phyloP scores from a whole-genome alignment of 768 basidiomycete species.

The Leccinum aurantiacum region DNA sequence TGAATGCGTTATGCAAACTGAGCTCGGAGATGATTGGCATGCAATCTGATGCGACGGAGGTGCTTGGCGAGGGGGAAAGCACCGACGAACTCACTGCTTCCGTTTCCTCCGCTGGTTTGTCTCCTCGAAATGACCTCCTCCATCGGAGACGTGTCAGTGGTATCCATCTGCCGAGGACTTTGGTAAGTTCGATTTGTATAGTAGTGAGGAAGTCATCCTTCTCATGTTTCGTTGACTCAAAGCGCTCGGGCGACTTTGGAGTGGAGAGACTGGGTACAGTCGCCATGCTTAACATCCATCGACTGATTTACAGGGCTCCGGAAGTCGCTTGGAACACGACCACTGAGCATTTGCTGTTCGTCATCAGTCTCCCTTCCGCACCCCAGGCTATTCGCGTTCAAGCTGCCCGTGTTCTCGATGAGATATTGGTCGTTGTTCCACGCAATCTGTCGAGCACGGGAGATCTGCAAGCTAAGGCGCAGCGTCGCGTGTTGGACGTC shows the following conservation, averaged over 20 bases:
- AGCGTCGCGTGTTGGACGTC: conserved; percentile 82
- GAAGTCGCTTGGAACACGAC: conserved; percentile 84
- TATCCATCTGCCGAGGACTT: conserved; percentile 76
- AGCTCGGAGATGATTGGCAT: conserved; percentile 93
- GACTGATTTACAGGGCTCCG: conserved; percentile 80
- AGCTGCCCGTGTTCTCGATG: conserved; percentile 84
- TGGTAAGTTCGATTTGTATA: conserved; percentile 49
- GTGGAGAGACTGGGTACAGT: conserved; percentile 82
- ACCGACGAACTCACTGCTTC: conserved; percentile 36
- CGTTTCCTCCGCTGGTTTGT: conserved; percentile 36
- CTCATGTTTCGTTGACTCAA: conserved; percentile 3
- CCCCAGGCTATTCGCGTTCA: conserved; percentile 83
- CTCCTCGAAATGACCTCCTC: conserved; percentile 42
- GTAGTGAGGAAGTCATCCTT: background rate
- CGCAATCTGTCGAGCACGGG: conserved; percentile 61
- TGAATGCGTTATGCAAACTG: conserved; percentile 74
- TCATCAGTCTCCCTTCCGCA: conserved; percentile 67
- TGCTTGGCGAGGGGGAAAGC: conserved; percentile 32
- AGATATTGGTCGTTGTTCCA: conserved; percentile 76
- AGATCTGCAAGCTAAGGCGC: conserved; percentile 68
- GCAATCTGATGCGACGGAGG: conserved; percentile 49
- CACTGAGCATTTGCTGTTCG: conserved; percentile 75
- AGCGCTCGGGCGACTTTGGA: conserved; percentile 95
- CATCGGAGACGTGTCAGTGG: conserved; percentile 82
- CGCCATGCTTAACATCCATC: conserved; percentile 78